These are phyloP conservation scores for Carex pumila DNA, from an alignment of 176 grass and related monocot species.

Conservation along the genomic window DNA sequence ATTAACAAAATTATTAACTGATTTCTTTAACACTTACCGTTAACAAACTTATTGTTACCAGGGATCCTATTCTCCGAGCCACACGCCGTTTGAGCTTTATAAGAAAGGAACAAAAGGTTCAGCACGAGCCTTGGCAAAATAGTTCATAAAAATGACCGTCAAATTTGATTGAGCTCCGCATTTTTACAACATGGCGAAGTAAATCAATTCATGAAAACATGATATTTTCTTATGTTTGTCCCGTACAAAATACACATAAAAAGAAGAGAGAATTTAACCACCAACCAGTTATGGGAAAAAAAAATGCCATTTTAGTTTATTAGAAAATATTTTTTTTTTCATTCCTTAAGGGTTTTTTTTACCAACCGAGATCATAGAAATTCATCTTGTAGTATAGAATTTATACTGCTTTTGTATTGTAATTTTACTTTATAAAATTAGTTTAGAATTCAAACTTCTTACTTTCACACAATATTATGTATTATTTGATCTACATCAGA, in stretches of 20 bases:
- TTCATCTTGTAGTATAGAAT: neutral
- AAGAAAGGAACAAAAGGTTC: neutral
- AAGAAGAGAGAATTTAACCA: too few relatives aligned
- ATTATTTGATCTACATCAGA: too few relatives aligned
- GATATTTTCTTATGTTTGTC: too few relatives aligned
- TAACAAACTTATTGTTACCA: neutral
- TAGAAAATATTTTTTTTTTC: neutral
- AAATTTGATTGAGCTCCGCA: neutral
- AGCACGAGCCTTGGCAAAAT: neutral
- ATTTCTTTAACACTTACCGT: neutral
- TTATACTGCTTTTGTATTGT: neutral
- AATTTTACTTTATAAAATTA: too few relatives aligned
- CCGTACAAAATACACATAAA: too few relatives aligned
- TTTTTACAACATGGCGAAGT: neutral
- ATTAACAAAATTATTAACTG: neutral
- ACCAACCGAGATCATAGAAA: neutral
- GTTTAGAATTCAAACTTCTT: too few relatives aligned
- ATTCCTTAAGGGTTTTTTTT: neutral
- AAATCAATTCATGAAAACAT: too few relatives aligned
- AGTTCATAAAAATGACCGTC: neutral
- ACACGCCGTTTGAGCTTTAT: too few relatives aligned
- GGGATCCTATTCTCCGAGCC: too few relatives aligned
- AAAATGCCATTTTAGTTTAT: neutral
- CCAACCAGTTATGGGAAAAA: neutral
- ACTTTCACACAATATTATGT: too few relatives aligned